Evolutionary conservation across 768 basidiomycete species (phyloP), one percentile per base, ranked within the genome.

Genomic region (Phaeotremella fagi): DNA sequence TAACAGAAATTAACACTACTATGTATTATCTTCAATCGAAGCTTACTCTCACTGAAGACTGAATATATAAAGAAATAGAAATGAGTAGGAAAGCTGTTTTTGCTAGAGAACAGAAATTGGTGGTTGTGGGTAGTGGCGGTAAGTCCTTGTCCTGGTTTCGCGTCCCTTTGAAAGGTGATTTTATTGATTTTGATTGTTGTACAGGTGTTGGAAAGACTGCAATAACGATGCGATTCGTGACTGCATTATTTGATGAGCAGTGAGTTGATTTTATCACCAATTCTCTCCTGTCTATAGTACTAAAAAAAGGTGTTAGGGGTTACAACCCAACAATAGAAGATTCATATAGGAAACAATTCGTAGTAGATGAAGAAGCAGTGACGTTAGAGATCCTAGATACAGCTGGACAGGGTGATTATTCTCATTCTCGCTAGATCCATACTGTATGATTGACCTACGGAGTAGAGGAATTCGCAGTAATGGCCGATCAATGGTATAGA

Each of bases 291-390:
- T 29, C 49, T 42, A 26, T 5, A 38, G 43, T 18, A 23, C 9
- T 7, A 33, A 33, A 9, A 22, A 41, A 6, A 9, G 9, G 20
- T 41, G 60, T 60, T 29, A 75, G 73, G 54, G 77, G 76, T 42
- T 79, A 79, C 54, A 78, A 79, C 57, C 78, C 78, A 4, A 79
- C 78, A 2, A 78, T 79, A 33, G 76, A 78, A 55, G 77, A 77
- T 67, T 61, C 71, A 22, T 69, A 74, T 44, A 57, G 68, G 27
- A 75, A 78, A 58, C 78, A 79, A 58, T 74, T 75, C 51, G 73
- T 77, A 47, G 75, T 80, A 31, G 78, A 79, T 56, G 77, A 77
- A 20, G 79, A 79, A 60, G 76, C 77, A 11, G 78, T 78, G 0
- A 59, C 77, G 31, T 64, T 80, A 20, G 78, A 80, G 51, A 77